Conservation (phyloP, 2,329 filamentous ascomycete genomes). For the Fusarium sp. region DNA sequence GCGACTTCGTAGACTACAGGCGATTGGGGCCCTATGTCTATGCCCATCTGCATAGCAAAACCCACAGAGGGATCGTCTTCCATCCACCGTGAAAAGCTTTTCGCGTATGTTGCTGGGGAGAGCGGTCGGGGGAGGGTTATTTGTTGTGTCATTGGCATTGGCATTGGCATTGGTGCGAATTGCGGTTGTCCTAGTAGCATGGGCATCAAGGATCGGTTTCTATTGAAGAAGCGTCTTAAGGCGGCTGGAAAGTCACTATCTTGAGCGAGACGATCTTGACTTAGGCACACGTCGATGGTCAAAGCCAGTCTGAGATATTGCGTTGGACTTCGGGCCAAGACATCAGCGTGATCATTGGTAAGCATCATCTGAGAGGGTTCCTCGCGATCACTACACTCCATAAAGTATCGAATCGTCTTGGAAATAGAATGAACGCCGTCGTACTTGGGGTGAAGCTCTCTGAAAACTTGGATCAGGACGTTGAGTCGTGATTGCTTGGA, state of each 20-base stretch:
- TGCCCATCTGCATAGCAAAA: conserved; percentile 34
- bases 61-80: conserved; percentile 25
- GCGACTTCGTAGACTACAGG: neutral
- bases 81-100: conserved; percentile 29
- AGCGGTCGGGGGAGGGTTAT: conserved; percentile 6
- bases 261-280: conserved; percentile 27
- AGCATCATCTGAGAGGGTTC: neutral
- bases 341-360: neutral
- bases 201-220: neutral
- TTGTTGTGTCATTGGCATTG: neutral
- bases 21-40: neutral
- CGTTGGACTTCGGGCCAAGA: conserved; percentile 24
- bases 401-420: conserved; percentile 35
- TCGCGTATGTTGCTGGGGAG: conserved; percentile 8
- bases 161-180: neutral
- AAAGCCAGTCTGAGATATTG: conserved; percentile 29
- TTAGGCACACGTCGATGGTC: conserved; percentile 33
- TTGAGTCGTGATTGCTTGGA: conserved; percentile 34
- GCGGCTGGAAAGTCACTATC: conserved; percentile 31
- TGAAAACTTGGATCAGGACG: conserved; percentile 32
- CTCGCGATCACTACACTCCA: conserved; percentile 27
- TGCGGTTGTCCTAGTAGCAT: conserved; percentile 16
- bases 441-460: conserved; percentile 31
- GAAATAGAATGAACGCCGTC: conserved; percentile 37
- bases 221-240: conserved; percentile 2